Evolutionary conservation across 2,329 filamentous ascomycete genomes (phyloP).

Genomic region (Alternaria sp.): DNA sequence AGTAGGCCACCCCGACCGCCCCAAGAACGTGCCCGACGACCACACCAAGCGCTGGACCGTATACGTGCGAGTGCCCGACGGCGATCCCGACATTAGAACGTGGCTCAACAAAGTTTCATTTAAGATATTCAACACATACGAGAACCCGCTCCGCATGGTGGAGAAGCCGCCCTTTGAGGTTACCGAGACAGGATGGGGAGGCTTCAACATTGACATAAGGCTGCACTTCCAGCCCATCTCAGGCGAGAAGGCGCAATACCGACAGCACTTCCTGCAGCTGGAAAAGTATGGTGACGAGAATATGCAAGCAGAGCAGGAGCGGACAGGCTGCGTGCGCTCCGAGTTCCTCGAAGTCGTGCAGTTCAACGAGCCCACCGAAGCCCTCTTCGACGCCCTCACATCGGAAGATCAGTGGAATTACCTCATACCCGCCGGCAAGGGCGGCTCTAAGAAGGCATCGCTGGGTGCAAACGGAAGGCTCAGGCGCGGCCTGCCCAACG

Average conservation of each 20-base stretch:
- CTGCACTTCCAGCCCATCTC: constrained; percentile 90
- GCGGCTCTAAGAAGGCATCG: constrained; percentile 54
- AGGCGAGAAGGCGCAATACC: constrained; percentile 92
- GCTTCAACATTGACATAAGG: constrained; percentile 96
- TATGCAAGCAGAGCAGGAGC: constrained; percentile 67
- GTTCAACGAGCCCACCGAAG: constrained; percentile 96
- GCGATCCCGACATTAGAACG: constrained; percentile 84
- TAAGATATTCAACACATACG: constrained; percentile 96
- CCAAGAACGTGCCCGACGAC: constrained; percentile 78
- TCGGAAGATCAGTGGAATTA: constrained; percentile 68
- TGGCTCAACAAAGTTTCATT: constrained; percentile 98
- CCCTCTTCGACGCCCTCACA: constrained; percentile 88
- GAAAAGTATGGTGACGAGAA: constrained; percentile 81
- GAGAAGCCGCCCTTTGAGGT: constrained; percentile 85
- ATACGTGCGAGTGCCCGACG: constrained; percentile 89
- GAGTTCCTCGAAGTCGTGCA: constrained; percentile 94
- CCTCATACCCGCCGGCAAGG: constrained; percentile 51
- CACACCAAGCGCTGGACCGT: constrained; percentile 98
- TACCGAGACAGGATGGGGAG: constrained; percentile 94
- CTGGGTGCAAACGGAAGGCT: constrained; percentile 45
- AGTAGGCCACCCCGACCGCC: constrained; percentile 67
- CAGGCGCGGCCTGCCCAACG: constrained; percentile 47
- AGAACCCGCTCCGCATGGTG: constrained; percentile 79
- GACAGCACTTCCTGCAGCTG: constrained; percentile 90
- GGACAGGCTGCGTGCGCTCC: constrained; percentile 69